phyloP scores from a whole-genome alignment of 2,329 filamentous ascomycete species.

The Elsinoe australis region DNA sequence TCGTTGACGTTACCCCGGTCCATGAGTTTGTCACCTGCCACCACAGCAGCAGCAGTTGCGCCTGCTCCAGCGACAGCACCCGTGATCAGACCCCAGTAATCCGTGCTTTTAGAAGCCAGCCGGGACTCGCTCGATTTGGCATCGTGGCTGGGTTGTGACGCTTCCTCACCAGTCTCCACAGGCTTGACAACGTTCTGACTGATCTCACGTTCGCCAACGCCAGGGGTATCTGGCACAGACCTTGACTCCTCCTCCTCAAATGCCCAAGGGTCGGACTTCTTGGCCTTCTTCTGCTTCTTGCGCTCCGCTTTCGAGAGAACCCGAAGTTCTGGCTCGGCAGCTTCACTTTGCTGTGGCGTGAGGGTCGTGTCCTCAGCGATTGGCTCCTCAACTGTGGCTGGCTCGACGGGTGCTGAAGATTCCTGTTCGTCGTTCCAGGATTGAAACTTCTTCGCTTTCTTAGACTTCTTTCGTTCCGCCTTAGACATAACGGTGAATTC shows the following conservation, averaged over 20 bases:
- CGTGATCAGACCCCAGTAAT: slow-evolving; percentile 10
- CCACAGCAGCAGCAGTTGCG: slow-evolving; percentile 11
- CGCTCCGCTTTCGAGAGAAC: slow-evolving; percentile 8
- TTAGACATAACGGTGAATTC: too few species aligned
- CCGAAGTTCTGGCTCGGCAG: too few species aligned
- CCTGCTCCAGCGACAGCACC: slow-evolving; percentile 13
- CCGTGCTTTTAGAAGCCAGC: background rate
- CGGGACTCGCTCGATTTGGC: too few species aligned
- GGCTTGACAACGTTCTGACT: background rate
- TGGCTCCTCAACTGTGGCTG: background rate
- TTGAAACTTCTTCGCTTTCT: slow-evolving; percentile 12
- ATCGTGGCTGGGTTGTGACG: too few species aligned
- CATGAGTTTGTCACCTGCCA: background rate
- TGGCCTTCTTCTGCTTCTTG: slow-evolving; percentile 12
- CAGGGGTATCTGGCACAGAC: too few species aligned
- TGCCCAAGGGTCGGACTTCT: slow-evolving; percentile 3
- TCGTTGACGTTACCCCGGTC: too few species aligned
- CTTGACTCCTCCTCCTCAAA: too few species aligned
- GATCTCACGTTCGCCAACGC: too few species aligned
- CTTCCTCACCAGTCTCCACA: background rate
- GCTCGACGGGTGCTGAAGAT: too few species aligned
- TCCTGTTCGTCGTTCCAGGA: slow-evolving; percentile 6
- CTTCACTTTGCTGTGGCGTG: too few species aligned
- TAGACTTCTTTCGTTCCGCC: slow-evolving; percentile 6
- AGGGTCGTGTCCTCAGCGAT: too few species aligned